Conservation (phyloP, 352 stramenopile species). For the Phytophthora multivora region DNA sequence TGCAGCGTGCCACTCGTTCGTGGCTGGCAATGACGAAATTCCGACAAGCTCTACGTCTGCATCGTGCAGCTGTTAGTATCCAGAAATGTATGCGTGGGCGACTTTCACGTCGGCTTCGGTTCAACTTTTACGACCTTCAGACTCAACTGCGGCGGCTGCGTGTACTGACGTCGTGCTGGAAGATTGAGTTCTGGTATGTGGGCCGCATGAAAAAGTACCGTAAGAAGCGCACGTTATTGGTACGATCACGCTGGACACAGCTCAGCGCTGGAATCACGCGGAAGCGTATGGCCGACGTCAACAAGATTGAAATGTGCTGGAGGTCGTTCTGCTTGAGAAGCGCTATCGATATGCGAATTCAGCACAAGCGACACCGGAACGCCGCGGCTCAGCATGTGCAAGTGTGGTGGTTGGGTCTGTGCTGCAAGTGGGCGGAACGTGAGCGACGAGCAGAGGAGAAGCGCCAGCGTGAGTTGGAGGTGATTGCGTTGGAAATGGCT, state of each 20-base stretch:
- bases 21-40: constrained; percentile 23
- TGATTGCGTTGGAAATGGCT: constrained; percentile 26
- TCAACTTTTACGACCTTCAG: constrained; percentile 54
- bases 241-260: constrained; percentile 39
- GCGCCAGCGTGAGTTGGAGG: constrained; percentile 31
- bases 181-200: constrained; percentile 57
- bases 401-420: constrained; percentile 49
- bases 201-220: constrained; percentile 25
- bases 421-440: constrained; percentile 42
- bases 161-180: constrained; percentile 50
- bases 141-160: constrained; percentile 41
- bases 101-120: constrained; percentile 32
- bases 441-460: constrained; percentile 27
- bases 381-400: constrained; percentile 34
- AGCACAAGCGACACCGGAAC: constrained; percentile 16
- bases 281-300: constrained; percentile 27
- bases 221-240: constrained; percentile 30
- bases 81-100: constrained; percentile 56
- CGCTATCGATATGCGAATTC: constrained; percentile 30
- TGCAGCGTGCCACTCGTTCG: constrained; percentile 25
- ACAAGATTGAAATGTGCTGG: constrained; percentile 46
- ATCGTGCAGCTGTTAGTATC: constrained; percentile 40
- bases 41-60: constrained; percentile 17
- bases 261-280: constrained; percentile 32
- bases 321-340: constrained; percentile 29